Evolutionary conservation across 2,329 filamentous ascomycete species (phyloP).

Genomic region (Sclerotinia glacialis): DNA sequence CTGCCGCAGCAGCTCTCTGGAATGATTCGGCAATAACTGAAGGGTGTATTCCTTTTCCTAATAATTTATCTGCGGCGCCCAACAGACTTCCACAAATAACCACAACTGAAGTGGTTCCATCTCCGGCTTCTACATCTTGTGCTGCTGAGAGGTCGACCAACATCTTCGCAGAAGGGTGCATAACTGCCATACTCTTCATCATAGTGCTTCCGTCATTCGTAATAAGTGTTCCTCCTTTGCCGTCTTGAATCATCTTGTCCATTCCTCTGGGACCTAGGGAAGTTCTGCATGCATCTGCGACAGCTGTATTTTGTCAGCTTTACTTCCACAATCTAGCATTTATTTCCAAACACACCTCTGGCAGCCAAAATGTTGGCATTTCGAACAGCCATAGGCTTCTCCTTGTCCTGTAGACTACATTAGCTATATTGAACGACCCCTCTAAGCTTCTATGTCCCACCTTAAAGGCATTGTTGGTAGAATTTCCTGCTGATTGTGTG

Average conservation of each 20-base stretch:
- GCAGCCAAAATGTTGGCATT: slow-evolving; percentile 96
- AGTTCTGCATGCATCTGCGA: slow-evolving; percentile 95
- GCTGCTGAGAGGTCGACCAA: slow-evolving; percentile 94
- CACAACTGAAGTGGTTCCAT: slow-evolving; percentile 96
- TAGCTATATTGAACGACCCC: slow-evolving; percentile 31
- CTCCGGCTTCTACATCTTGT: slow-evolving; percentile 96
- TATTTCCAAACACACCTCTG: slow-evolving; percentile 61
- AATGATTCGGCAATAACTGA: slow-evolving; percentile 97
- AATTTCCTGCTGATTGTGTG: slow-evolving; percentile 41
- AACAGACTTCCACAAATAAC: slow-evolving; percentile 95
- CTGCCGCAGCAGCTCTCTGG: slow-evolving; percentile 85
- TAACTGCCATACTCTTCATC: slow-evolving; percentile 97
- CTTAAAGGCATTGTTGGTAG: slow-evolving; percentile 65
- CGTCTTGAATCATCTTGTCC: slow-evolving; percentile 64
- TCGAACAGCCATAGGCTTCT: slow-evolving; percentile 97
- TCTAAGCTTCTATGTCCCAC: slow-evolving; percentile 31
- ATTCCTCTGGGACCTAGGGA: slow-evolving; percentile 55
- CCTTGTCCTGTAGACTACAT: slow-evolving; percentile 62
- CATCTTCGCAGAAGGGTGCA: slow-evolving; percentile 99
- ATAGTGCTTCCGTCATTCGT: slow-evolving; percentile 99
- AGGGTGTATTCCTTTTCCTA: slow-evolving; percentile 92
- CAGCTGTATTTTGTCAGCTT: slow-evolving; percentile 56
- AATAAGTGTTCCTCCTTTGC: slow-evolving; percentile 84
- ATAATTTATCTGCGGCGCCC: slow-evolving; percentile 85
- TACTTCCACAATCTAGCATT: slow-evolving; percentile 24